Evolutionary conservation across 257 asterid genomes (phyloP).

Genomic region (Gentiana dahurica): DNA sequence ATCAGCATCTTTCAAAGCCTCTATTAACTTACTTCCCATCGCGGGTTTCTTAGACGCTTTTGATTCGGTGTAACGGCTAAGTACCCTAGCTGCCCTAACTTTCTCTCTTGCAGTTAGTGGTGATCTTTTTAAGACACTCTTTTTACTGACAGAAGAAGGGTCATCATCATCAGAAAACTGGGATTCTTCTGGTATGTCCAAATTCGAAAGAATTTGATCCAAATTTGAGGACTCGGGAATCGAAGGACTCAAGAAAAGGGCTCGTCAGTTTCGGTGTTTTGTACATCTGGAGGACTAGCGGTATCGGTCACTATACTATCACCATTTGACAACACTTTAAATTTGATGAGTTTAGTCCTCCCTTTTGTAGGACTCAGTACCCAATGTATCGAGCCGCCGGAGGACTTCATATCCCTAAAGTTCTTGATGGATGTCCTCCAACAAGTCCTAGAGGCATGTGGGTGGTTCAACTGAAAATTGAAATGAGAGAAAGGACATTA

Average conservation of each 20-base stretch:
- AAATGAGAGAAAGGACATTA: neutral
- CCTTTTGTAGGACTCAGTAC: slow-evolving; percentile 16
- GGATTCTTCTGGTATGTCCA: slow-evolving; percentile 19
- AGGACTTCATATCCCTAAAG: slow-evolving; percentile 15
- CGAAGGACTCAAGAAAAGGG: slow-evolving; percentile 14
- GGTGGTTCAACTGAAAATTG: slow-evolving; percentile 37
- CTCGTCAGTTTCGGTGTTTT: slow-evolving; percentile 17
- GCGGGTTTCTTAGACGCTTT: slow-evolving; percentile 54
- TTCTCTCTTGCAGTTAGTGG: slow-evolving; percentile 85
- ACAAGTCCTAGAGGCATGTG: slow-evolving; percentile 22
- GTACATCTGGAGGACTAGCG: slow-evolving; percentile 19
- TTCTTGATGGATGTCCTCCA: slow-evolving; percentile 16
- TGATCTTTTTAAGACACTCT: slow-evolving; percentile 39
- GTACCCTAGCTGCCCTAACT: slow-evolving; percentile 86
- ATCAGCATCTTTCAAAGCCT: slow-evolving; percentile 63
- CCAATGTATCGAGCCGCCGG: slow-evolving; percentile 13
- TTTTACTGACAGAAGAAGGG: slow-evolving; percentile 19
- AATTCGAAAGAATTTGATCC: slow-evolving; percentile 10
- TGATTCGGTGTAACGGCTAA: slow-evolving; percentile 72
- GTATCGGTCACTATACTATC: slow-evolving; percentile 38
- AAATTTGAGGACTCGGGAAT: slow-evolving; percentile 12
- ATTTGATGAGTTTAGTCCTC: slow-evolving; percentile 3
- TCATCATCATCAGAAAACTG: slow-evolving; percentile 17
- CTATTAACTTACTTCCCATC: slow-evolving; percentile 57
- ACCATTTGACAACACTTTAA: slow-evolving; percentile 25